Percentiles rank a stretch among this genome's conserved stretches.
These are phyloP conservation scores for Hansenula lynferdii DNA, from an alignment of 1,139 yeast genomes.

Conservation along the genomic window DNA sequence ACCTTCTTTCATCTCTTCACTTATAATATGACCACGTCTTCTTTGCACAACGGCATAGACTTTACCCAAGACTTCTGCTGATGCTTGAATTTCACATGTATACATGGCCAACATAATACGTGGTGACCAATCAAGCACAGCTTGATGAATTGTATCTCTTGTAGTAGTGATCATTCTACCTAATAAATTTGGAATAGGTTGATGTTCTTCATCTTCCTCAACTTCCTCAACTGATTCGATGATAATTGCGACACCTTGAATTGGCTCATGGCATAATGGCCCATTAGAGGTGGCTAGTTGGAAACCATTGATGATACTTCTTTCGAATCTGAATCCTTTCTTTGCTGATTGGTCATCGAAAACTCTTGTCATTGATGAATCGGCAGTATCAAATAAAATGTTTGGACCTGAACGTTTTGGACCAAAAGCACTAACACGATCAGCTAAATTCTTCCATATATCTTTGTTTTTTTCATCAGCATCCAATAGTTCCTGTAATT, in stretches of 20 bases:
- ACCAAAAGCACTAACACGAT: slow-evolving; percentile 64
- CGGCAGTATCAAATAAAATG: slow-evolving; percentile 54
- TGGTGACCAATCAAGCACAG: slow-evolving; percentile 78
- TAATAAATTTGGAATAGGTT: slow-evolving; percentile 33
- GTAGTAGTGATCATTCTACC: slow-evolving; percentile 75
- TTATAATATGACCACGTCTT: slow-evolving; percentile 77
- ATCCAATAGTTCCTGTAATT: slow-evolving; percentile 32
- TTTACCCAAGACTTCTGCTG: slow-evolving; percentile 90
- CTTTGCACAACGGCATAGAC: slow-evolving; percentile 93
- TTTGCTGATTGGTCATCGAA: slow-evolving; percentile 15
- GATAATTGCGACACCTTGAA: slow-evolving; percentile 71
- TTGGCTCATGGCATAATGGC: slow-evolving; percentile 82
- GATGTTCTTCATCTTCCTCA: slow-evolving; percentile 29
- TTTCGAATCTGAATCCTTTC: slow-evolving; percentile 47
- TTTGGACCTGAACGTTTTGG: slow-evolving; percentile 78
- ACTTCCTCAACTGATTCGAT: slow-evolving; percentile 34
- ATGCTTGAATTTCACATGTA: slow-evolving; percentile 91
- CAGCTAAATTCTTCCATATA: slow-evolving; percentile 26
- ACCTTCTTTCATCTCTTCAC: slow-evolving; percentile 97
- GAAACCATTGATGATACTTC: slow-evolving; percentile 75
- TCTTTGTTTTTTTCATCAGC: slow-evolving; percentile 23
- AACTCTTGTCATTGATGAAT: slow-evolving; percentile 31
- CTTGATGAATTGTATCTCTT: slow-evolving; percentile 66
- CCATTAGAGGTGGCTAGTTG: slow-evolving; percentile 82
- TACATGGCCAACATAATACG: slow-evolving; percentile 90